Evolutionary conservation across 2,329 filamentous ascomycete species (phyloP).

Genomic region (Alternaria solani): DNA sequence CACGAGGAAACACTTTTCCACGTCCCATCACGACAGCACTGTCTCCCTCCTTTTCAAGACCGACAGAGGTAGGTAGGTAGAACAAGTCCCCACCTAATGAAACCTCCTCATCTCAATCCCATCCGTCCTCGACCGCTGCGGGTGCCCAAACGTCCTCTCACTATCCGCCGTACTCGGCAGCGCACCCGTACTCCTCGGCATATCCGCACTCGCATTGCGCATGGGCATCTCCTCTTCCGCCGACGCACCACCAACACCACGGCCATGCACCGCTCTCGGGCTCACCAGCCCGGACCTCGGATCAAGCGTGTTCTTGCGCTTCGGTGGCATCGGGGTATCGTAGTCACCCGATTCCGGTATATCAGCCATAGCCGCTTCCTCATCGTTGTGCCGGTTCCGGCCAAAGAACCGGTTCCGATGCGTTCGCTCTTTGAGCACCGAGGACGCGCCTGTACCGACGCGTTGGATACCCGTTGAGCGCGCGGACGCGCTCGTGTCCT

Average conservation of each 20-base stretch:
- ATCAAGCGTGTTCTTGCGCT: constrained; percentile 44
- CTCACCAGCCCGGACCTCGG: constrained; percentile 46
- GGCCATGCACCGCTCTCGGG: constrained; percentile 34
- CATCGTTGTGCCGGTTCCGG: constrained; percentile 46
- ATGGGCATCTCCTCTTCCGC: constrained; percentile 4
- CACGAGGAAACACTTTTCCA: too few relatives aligned
- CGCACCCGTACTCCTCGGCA: constrained; percentile 33
- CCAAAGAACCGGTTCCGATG: constrained; percentile 71
- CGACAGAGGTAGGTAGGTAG: too few relatives aligned
- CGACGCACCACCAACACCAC: neutral
- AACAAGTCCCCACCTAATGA: constrained; percentile 13
- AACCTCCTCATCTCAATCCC: constrained; percentile 46
- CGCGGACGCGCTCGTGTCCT: constrained; percentile 35
- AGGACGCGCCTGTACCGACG: constrained; percentile 46
- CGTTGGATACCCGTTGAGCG: constrained; percentile 46
- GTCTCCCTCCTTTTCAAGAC: too few relatives aligned
- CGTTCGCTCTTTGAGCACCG: constrained; percentile 47
- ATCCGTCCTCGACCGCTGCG: constrained; percentile 38
- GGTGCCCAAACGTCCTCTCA: constrained; percentile 33
- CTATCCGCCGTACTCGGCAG: constrained; percentile 30
- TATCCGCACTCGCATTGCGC: constrained; percentile 4
- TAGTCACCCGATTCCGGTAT: constrained; percentile 50
- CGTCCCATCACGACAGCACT: too few relatives aligned
- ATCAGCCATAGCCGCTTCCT: constrained; percentile 58
- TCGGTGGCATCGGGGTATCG: constrained; percentile 21